Base-by-base conservation (phyloP, 2,329 filamentous ascomycete genomes). In the Hyphodiscus sp. region DNA sequence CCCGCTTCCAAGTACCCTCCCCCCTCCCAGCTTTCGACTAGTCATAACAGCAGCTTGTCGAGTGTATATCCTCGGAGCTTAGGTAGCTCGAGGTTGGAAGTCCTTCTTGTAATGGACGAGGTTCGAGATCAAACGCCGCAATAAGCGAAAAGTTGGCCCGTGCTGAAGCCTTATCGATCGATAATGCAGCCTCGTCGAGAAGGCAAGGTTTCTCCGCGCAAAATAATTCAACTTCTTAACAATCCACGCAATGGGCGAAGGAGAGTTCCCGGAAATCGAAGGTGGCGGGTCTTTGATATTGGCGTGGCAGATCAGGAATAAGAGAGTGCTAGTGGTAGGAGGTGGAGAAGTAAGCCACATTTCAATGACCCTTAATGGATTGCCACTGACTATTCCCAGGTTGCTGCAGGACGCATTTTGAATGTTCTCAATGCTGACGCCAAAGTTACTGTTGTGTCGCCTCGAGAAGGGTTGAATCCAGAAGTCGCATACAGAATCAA, bases 391-490 rank as follows among this genome's bases (percentile, higher is more conserved):
- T 41, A 16, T 49, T 19, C 56, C 4, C 69, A 97, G 94, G 94
- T 99, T 60, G 94, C 94, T 55, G 91, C 94, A 52, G 91, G 92
- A 52, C 89, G 94, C 57, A 95, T 99, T 64, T 79, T 96, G 56
- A 89, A 95, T 73, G 86, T 92, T 57, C 89, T 96, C 72, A 95
- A 96, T 69, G 94, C 94, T 71, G 92, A 97, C 66, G 94, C 92
- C 67, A 81, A 82, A 68, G 89, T 99, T 52, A 92, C 86, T 19
- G 85, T 97, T 58, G 82, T 97, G 26, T 89, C 85, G 58, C 94
- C 94, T 1, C 73, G 80, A 49, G 76, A 83, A 4, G 90, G 92
- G 50, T 81, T 97, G 51, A 95, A 95, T 70, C 80, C 87, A 13
- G 94, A 99, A 73, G 92, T 97, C 43, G 84, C 86, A 50, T 84